These are phyloP conservation scores for Persicaria tinctoria DNA, from an alignment of 148 eudicot species.

Conservation along the genomic window DNA sequence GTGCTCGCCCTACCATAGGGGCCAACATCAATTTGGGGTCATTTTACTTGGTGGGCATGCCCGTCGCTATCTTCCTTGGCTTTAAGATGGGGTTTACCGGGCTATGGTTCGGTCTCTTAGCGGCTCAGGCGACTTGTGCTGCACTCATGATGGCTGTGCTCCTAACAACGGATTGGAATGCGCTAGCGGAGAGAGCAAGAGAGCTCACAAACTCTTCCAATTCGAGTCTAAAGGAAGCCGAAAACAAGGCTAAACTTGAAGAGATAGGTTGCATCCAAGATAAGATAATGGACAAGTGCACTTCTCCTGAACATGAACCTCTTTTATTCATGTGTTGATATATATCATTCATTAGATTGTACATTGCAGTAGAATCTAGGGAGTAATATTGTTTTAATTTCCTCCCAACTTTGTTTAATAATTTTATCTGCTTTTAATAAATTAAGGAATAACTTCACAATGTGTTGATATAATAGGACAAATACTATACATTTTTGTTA, in stretches of 20 bases:
- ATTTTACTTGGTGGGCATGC: constrained; percentile 87
- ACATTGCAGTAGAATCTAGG: too few relatives aligned
- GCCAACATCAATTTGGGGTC: constrained; percentile 87
- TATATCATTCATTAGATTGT: constrained; percentile 3
- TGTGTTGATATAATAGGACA: too few relatives aligned
- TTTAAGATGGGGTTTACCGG: constrained; percentile 75
- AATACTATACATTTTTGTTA: too few relatives aligned
- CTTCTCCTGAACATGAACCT: background rate
- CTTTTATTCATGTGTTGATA: background rate
- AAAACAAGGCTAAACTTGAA: background rate
- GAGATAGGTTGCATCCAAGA: background rate
- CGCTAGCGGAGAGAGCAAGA: constrained; percentile 49
- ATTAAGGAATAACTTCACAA: too few relatives aligned
- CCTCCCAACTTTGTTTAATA: background rate
- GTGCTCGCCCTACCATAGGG: constrained; percentile 76
- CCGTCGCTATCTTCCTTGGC: constrained; percentile 63
- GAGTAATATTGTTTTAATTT: background rate
- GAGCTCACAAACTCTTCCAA: constrained; percentile 29
- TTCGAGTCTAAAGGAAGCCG: background rate
- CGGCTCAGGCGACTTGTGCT: constrained; percentile 79
- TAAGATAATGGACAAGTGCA: background rate
- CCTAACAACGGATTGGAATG: constrained; percentile 57
- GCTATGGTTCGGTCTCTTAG: constrained; percentile 77
- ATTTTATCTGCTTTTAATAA: background rate
- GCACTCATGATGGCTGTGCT: constrained; percentile 57